Conservation (phyloP, 177 flowering plant species). For the Vitis hybrid region DNA sequence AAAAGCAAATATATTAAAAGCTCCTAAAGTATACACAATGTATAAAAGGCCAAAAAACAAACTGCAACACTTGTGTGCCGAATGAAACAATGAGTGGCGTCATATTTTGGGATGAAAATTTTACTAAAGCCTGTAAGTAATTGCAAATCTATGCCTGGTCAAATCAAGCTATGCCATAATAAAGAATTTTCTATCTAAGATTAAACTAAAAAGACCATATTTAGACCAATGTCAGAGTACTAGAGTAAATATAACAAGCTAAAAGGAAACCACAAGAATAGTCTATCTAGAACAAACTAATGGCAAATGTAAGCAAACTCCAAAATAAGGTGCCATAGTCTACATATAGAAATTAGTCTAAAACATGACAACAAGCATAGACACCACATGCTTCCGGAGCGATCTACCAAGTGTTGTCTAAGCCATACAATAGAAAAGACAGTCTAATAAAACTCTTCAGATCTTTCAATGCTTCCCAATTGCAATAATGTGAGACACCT, state of each 20-base stretch:
- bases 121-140: too few relatives aligned
- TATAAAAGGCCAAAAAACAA: too few relatives aligned
- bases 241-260: neutral
- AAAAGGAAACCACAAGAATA: neutral
- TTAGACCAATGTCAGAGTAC: neutral
- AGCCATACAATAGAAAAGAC: constrained; percentile 14
- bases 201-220: neutral
- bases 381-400: constrained; percentile 13
- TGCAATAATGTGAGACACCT: constrained; percentile 18
- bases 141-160: too few relatives aligned
- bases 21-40: too few relatives aligned
- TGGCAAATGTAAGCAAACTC: constrained; percentile 4
- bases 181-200: neutral
- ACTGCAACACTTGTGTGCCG: too few relatives aligned
- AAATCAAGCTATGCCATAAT: too few relatives aligned
- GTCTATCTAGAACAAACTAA: constrained; percentile 4
- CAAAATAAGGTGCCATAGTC: constrained; percentile 13
- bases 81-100: too few relatives aligned
- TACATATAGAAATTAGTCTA: constrained; percentile 18
- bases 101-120: too few relatives aligned
- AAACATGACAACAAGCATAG: neutral
- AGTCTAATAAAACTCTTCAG: constrained; percentile 15
- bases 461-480: constrained; percentile 14
- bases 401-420: constrained; percentile 11
- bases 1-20: too few relatives aligned